A percentile compares a stretch with the other conserved stretches of the same genome.
Evolutionary conservation across 345 rosid genomes (phyloP).

Genomic region (Sonneratia caseolaris): DNA sequence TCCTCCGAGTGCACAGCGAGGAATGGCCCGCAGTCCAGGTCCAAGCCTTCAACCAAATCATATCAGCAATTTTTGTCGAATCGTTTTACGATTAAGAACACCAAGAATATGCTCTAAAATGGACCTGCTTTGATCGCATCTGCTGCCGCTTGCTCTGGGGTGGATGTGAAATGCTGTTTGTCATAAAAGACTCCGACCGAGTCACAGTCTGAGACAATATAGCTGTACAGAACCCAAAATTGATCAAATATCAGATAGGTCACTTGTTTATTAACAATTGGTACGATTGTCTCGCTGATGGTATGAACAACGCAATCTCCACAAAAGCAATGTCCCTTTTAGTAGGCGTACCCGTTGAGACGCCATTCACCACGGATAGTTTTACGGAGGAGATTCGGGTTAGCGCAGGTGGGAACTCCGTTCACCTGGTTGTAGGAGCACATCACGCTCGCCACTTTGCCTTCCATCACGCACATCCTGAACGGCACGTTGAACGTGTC

Average conservation of each 20-base stretch:
- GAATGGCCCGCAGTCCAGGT: conserved; percentile 81
- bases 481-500: conserved; percentile 78
- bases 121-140: conserved; percentile 77
- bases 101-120: not conserved
- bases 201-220: conserved; percentile 84
- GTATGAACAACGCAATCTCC: not conserved
- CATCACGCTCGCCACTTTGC: conserved; percentile 78
- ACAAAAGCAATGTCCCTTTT: not conserved
- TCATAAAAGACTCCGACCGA: conserved; percentile 64
- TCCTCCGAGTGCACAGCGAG: conserved; percentile 34
- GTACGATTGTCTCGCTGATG: too few species aligned
- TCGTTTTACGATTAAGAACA: not conserved
- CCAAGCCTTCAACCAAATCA: conserved; percentile 53
- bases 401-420: conserved; percentile 78
- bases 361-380: conserved; percentile 61
- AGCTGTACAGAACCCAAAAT: conserved; percentile 22
- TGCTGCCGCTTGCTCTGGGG: conserved; percentile 90
- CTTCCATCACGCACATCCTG: conserved; percentile 70
- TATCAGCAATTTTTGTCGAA: not conserved
- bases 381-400: conserved; percentile 49
- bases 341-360: conserved; percentile 51
- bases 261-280: too few species aligned
- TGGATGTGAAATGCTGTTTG: conserved; percentile 50
- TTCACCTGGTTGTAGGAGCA: conserved; percentile 89
- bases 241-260: too few species aligned